These are phyloP conservation scores for Backusella liffmaniae DNA, from an alignment of 192 early-diverging fungal genomes.

Conservation along the genomic window DNA sequence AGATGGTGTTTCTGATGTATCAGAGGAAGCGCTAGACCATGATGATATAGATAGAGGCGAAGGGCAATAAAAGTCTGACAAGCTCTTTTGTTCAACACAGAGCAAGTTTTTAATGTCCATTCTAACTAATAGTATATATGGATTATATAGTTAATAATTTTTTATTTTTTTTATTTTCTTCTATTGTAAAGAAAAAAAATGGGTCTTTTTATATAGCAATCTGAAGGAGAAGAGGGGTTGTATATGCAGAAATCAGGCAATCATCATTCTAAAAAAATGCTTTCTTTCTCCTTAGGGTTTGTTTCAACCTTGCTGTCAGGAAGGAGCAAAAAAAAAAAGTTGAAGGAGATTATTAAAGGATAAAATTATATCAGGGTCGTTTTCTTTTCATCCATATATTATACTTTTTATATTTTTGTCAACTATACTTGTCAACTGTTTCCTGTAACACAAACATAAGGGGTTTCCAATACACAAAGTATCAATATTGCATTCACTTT, in stretches of 20 bases:
- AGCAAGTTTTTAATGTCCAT: slow-evolving; percentile 18
- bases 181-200: background rate
- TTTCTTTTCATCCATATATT: background rate
- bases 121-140: background rate
- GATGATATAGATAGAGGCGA: slow-evolving; percentile 1
- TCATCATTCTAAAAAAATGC: background rate
- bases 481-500: background rate
- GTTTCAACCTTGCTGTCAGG: background rate
- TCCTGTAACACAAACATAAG: background rate
- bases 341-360: background rate
- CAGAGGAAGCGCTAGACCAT: slow-evolving; percentile 3
- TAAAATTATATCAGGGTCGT: background rate
- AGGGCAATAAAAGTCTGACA: background rate
- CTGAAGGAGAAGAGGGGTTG: background rate
- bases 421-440: slow-evolving; percentile 1
- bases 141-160: slow-evolving; percentile 2
- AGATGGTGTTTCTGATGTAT: slow-evolving; percentile 1
- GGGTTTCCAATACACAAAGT: background rate
- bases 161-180: background rate
- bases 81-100: slow-evolving; percentile 10
- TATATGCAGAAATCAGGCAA: background rate
- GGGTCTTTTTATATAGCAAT: background rate
- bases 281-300: background rate
- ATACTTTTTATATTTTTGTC: background rate
- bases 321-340: slow-evolving; percentile 4